phyloP scores from a whole-genome alignment of 208 protist genomes.

The Trypanosomatidae sp. region DNA sequence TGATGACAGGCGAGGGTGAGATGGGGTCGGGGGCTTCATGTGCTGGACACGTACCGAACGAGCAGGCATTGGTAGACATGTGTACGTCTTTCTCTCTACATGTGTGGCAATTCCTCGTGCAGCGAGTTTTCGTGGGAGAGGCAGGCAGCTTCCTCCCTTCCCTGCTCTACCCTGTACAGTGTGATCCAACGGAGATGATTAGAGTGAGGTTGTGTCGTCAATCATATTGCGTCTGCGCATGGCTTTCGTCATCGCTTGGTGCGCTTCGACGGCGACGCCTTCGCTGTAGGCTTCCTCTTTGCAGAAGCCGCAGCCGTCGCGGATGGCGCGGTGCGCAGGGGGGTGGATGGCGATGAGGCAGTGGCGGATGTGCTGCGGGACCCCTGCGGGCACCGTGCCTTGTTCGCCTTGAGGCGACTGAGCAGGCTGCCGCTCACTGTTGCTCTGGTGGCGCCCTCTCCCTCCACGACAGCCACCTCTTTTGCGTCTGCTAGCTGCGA shows the following conservation, averaged over 20 bases:
- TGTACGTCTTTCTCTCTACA: background rate
- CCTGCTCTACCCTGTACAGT: background rate
- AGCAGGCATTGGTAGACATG: background rate
- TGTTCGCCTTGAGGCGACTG: slow-evolving; percentile 8
- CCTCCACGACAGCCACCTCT: slow-evolving; percentile 3
- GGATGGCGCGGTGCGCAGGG: background rate
- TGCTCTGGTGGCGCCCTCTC: slow-evolving; percentile 14
- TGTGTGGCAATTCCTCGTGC: background rate
- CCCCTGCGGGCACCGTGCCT: background rate
- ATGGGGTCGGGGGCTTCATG: background rate
- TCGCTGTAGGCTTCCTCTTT: background rate
- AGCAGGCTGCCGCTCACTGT: slow-evolving; percentile 13
- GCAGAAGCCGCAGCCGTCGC: background rate
- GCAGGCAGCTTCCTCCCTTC: background rate
- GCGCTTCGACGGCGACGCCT: slow-evolving; percentile 1
- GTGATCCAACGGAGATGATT: background rate
- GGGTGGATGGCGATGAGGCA: background rate
- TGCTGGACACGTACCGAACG: background rate
- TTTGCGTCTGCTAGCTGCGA: slow-evolving; percentile 12
- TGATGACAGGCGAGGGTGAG: background rate
- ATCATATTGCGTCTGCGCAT: background rate
- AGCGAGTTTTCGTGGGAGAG: background rate
- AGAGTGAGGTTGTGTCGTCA: background rate
- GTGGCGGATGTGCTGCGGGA: background rate
- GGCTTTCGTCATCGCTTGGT: background rate